phyloP scores from a whole-genome alignment of 768 basidiomycete genomes.

The Roridomyces roridus region DNA sequence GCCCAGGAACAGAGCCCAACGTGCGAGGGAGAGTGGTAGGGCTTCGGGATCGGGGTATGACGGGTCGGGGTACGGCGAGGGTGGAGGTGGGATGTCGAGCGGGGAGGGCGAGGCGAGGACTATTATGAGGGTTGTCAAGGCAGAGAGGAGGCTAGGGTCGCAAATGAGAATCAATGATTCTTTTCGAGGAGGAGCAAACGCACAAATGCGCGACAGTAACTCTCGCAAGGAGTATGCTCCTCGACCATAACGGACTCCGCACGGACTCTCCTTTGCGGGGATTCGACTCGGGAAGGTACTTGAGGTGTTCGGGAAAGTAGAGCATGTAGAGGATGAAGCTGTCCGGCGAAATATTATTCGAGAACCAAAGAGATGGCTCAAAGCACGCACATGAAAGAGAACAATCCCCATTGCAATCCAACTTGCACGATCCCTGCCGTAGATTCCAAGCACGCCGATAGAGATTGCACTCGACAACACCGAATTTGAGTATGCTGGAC shows the following conservation, averaged over 20 bases:
- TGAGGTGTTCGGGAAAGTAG: conserved; percentile 88
- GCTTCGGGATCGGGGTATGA: background rate
- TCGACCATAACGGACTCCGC: conserved; percentile 55
- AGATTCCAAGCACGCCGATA: conserved; percentile 29
- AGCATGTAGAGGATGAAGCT: conserved; percentile 91
- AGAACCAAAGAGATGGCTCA: background rate
- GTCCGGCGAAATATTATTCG: background rate
- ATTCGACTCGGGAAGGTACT: conserved; percentile 49
- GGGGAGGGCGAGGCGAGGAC: conserved; percentile 50
- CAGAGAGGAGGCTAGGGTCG: conserved; percentile 54
- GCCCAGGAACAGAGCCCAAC: conserved; percentile 90
- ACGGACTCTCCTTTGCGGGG: background rate
- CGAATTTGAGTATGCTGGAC: conserved; percentile 84
- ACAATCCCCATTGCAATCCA: conserved; percentile 81
- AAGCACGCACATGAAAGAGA: conserved; percentile 76
- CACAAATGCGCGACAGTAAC: conserved; percentile 78
- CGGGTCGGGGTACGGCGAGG: conserved; percentile 37
- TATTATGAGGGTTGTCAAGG: conserved; percentile 68
- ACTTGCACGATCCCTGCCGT: conserved; percentile 87
- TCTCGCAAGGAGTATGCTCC: conserved; percentile 80
- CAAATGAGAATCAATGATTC: conserved; percentile 1
- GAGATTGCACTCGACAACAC: conserved; percentile 62
- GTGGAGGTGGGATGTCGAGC: conserved; percentile 37
- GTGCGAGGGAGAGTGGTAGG: conserved; percentile 20
- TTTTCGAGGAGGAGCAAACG: conserved; percentile 29